These are phyloP conservation scores for Xylaria venustula DNA, from an alignment of 495 filamentous ascomycete species.

Conservation along the genomic window DNA sequence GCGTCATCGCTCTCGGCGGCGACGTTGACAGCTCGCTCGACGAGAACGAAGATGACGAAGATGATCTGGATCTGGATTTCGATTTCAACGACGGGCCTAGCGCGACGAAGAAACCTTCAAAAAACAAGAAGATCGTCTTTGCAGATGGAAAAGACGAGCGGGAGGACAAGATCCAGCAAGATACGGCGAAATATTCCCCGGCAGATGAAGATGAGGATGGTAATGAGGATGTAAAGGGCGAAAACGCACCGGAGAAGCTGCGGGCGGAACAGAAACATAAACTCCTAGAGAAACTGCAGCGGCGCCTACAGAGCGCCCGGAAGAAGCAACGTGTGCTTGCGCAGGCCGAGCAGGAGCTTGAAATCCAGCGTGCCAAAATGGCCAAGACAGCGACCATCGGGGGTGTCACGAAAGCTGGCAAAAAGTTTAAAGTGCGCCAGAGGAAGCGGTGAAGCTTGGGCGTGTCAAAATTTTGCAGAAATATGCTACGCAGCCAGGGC, in stretches of 20 bases:
- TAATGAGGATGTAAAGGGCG: conserved; percentile 34
- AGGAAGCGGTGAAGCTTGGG: conserved; percentile 64
- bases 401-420: conserved; percentile 75
- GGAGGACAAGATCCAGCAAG: conserved; percentile 17
- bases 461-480: background rate
- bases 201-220: conserved; percentile 41
- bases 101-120: conserved; percentile 5
- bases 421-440: conserved; percentile 80
- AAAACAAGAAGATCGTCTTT: conserved; percentile 47
- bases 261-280: conserved; percentile 47
- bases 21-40: conserved; percentile 22
- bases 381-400: conserved; percentile 68
- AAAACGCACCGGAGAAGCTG: conserved; percentile 50
- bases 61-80: conserved; percentile 25
- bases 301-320: conserved; percentile 61
- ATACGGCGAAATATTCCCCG: conserved; percentile 25
- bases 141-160: conserved; percentile 36
- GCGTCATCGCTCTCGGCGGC: conserved; percentile 38
- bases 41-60: conserved; percentile 27
- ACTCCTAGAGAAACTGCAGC: conserved; percentile 37
- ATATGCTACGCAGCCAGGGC: background rate
- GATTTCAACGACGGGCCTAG: conserved; percentile 16
- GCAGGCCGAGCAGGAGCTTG: conserved; percentile 72
- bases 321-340: conserved; percentile 69
- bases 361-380: conserved; percentile 63